These are phyloP conservation scores for thale cress (Arabidopsis thaliana) DNA, from an alignment of 345 rosid genomes.

Conservation along the genomic window TAIR10.1 NC_003076.8:15067501-15068000, in stretches of 20 bases:
- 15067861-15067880: constrained; percentile 76
- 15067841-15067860: constrained; percentile 17
- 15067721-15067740: background rate
- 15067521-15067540: background rate
- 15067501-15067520: background rate
- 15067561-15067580: constrained; percentile 47
- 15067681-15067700: background rate
- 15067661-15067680: background rate
- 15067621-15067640: constrained; percentile 92
- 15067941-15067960: too few relatives aligned
- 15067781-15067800: background rate
- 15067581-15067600: constrained; percentile 98
- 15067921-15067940: constrained; percentile 66
- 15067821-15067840: constrained; percentile 14
- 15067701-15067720: background rate
- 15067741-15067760: constrained; percentile 14
- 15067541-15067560: constrained; percentile 3
- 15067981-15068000: background rate
- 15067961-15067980: too few relatives aligned
- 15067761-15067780: constrained; percentile 1
- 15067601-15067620: constrained; percentile 99
- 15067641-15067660: constrained; percentile 57
- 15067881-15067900: constrained; percentile 95
- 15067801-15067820: background rate
- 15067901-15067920: constrained; percentile 92